phyloP scores from a whole-genome alignment of 208 protist genomes.

The Vickermania spadyakhi region DNA sequence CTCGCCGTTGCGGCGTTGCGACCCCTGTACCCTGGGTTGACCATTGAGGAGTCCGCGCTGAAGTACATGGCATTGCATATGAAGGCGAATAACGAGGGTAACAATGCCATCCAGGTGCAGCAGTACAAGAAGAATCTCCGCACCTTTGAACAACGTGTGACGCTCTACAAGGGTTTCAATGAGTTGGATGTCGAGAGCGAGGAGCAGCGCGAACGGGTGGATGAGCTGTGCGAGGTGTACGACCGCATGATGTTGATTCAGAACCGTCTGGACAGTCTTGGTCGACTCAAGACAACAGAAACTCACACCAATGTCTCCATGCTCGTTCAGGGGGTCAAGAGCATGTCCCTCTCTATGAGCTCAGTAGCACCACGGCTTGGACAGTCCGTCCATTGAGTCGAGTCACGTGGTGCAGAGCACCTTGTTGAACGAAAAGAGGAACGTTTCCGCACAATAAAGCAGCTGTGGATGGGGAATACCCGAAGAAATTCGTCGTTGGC shows the following conservation, averaged over 20 bases:
- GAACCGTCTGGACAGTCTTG: background rate
- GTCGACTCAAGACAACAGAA: conserved; percentile 8
- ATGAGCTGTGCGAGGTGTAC: conserved; percentile 33
- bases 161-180: conserved; percentile 39
- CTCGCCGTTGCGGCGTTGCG: conserved; percentile 53
- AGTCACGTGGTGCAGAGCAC: too few relatives aligned
- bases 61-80: conserved; percentile 87
- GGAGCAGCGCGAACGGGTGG: background rate
- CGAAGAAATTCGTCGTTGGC: too few relatives aligned
- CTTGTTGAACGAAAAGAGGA: too few relatives aligned
- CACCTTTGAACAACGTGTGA: conserved; percentile 42
- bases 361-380: too few relatives aligned
- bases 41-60: conserved; percentile 76
- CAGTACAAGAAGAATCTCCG: conserved; percentile 63
- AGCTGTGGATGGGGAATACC: too few relatives aligned
- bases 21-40: conserved; percentile 76
- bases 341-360: background rate
- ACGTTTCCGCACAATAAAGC: too few relatives aligned
- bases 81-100: conserved; percentile 63
- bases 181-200: conserved; percentile 2
- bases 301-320: background rate
- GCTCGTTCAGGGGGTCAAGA: background rate
- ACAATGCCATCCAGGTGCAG: conserved; percentile 47
- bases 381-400: too few relatives aligned
- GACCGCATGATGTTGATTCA: conserved; percentile 10